Conservation (phyloP, 2,329 filamentous ascomycete species). For the Ascosphaera acerosa region DNA sequence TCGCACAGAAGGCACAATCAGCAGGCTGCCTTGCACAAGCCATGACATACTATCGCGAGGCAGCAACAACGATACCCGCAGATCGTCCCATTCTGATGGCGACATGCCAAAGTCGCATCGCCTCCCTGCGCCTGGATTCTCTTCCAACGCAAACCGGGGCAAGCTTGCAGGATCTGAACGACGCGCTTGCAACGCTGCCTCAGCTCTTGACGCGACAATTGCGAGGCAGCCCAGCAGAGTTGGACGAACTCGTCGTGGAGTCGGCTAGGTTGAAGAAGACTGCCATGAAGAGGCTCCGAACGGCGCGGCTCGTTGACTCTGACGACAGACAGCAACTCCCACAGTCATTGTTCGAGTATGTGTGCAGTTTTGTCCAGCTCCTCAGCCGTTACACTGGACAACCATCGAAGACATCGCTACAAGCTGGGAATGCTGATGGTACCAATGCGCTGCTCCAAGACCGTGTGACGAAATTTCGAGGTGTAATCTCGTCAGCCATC, state of each 20-base stretch:
- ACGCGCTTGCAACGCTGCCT: no score
- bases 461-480: conserved; percentile 12
- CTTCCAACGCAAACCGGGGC: no score
- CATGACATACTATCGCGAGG: conserved; percentile 13
- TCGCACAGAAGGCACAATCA: conserved; percentile 18
- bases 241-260: conserved; percentile 21
- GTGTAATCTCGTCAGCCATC: conserved; percentile 16
- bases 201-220: conserved; percentile 7
- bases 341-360: conserved; percentile 12
- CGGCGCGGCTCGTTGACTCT: conserved; percentile 10
- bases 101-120: conserved; percentile 16
- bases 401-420: conserved; percentile 3
- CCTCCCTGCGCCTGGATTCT: conserved; percentile 14
- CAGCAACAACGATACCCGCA: conserved; percentile 10
- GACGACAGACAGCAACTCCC: conserved; percentile 6
- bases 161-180: no score
- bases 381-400: conserved; percentile 18
- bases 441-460: conserved; percentile 12
- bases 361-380: conserved; percentile 17
- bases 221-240: conserved; percentile 15
- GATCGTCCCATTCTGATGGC: conserved; percentile 13
- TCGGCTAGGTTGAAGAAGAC: conserved; percentile 19
- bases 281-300: conserved; percentile 11
- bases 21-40: conserved; percentile 17
- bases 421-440: conserved; percentile 9